Percentiles rank a stretch among this genome's conserved stretches.
These are phyloP conservation scores for Phlyctochytrium bullatum DNA, from an alignment of 192 early-diverging fungal genomes.

Conservation along the genomic window DNA sequence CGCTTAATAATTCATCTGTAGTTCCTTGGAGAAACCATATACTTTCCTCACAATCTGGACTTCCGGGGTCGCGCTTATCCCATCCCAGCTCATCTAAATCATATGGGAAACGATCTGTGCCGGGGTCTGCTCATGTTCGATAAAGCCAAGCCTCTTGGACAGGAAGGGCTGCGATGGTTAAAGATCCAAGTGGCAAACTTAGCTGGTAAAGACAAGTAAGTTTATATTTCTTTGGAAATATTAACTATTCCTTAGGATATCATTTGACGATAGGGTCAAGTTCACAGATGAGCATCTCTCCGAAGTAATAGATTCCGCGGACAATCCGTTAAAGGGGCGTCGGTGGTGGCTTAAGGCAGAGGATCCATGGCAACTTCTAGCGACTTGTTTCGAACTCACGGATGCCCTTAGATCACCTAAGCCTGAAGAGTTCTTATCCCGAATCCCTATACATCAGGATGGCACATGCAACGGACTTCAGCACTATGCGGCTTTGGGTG, in stretches of 20 bases:
- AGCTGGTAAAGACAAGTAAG: conserved; percentile 81
- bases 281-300: conserved; percentile 74
- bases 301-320: conserved; percentile 80
- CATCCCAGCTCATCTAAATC: conserved; percentile 93
- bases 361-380: conserved; percentile 91
- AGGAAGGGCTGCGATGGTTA: conserved; percentile 81
- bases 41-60: conserved; percentile 96
- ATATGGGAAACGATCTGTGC: conserved; percentile 94
- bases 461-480: conserved; percentile 98
- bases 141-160: conserved; percentile 73
- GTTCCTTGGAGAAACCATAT: conserved; percentile 86
- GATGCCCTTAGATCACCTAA: conserved; percentile 69
- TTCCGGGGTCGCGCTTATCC: conserved; percentile 98
- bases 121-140: conserved; percentile 89
- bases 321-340: conserved; percentile 72
- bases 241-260: conserved; percentile 37
- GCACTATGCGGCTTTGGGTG: conserved; percentile 96
- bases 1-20: conserved; percentile 24
- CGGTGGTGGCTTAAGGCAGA: conserved; percentile 90
- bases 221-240: conserved; percentile 22
- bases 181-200: conserved; percentile 95
- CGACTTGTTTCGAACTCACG: conserved; percentile 82
- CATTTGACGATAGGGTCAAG: conserved; percentile 75
- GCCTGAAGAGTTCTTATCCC: conserved; percentile 67
- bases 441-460: conserved; percentile 92